Evolutionary conservation across 129 eudicot genomes (phyloP).

Genomic region (Ambrosia artemisiifolia): DNA sequence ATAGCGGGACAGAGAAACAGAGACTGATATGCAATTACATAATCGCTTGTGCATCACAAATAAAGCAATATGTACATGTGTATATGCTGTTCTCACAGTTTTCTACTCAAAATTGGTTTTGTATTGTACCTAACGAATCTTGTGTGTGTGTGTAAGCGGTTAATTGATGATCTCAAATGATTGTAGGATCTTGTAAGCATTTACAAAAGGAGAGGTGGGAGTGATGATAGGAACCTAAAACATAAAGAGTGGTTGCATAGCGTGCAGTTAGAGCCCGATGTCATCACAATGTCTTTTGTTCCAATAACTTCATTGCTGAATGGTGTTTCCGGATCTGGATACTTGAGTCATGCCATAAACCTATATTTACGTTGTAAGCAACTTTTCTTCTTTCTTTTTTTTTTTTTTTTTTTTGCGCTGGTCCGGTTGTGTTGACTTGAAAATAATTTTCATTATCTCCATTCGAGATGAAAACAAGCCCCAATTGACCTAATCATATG

Average conservation of each 20-base stretch:
- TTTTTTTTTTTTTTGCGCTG: neutral
- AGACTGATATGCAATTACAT: neutral
- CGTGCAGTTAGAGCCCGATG: slow-evolving; percentile 91
- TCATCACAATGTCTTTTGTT: slow-evolving; percentile 91
- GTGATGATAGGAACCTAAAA: slow-evolving; percentile 42
- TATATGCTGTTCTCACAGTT: neutral
- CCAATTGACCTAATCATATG: neutral
- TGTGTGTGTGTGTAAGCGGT: neutral
- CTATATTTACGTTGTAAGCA: slow-evolving; percentile 89
- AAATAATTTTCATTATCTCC: neutral
- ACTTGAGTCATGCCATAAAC: slow-evolving; percentile 95
- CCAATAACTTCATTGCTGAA: slow-evolving; percentile 90
- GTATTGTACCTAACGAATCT: neutral
- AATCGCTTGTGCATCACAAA: neutral
- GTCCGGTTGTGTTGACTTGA: neutral
- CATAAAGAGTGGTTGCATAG: slow-evolving; percentile 90
- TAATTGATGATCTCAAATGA: slow-evolving; percentile 11
- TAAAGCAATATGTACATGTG: neutral
- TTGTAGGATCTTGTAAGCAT: slow-evolving; percentile 76
- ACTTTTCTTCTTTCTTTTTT: neutral
- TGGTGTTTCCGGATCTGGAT: slow-evolving; percentile 95
- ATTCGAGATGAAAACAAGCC: too few relatives aligned
- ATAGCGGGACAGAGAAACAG: neutral
- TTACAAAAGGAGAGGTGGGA: slow-evolving; percentile 98
- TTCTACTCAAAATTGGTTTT: neutral